Evolutionary conservation across 2,329 filamentous ascomycete genomes (phyloP), one percentile per base, ranked within the genome.

Genomic region (Stemphylium lycopersici): DNA sequence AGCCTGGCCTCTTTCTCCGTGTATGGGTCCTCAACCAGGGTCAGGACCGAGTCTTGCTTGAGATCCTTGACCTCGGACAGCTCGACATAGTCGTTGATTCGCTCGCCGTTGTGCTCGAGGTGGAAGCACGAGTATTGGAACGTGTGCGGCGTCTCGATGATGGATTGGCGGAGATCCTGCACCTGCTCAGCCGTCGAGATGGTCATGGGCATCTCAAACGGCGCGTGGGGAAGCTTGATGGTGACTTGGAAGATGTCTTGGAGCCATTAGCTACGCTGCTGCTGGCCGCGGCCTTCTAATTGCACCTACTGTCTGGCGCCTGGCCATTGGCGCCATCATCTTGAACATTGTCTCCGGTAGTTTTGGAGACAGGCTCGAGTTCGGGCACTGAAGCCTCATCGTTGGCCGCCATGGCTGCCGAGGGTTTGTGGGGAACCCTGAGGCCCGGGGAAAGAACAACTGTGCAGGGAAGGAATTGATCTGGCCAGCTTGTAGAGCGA

Each of bases 71-170:
- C 90, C 73, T 99, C 93, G 49, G 91, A 92, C 58, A 99, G 84
- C 74, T 96, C 89, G 55, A 96, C 85, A 69, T 95, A 98, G 77
- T 99, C 95, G 76, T 98, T 98, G 83, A 99, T 89, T 62, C 90
- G 89, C 77, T 90, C 82, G 65, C 91, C 91, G 55, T 90, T 88
- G 79, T 93, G 88, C 79, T 98, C 93, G 68, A 99, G 87, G 79
- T 99, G 95, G 81, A 99, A 99, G 82, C 95, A 99, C 48, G 95
- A 96, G 81, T 97, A 97, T 77, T 96, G 92, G 79, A 97, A 95
- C 46, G 93, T 96, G 56, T 89, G 84, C 4, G 95, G 95, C 44
- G 92, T 84, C 78, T 99, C 95, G 78, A 97, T 92, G 74, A 99
- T 90, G 59, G 93, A 93, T 78, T 98, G 95, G 64, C 95, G 90